These are phyloP conservation scores for Calonectria hongkongensis DNA, from an alignment of 2,329 filamentous ascomycete genomes.

Conservation along the genomic window DNA sequence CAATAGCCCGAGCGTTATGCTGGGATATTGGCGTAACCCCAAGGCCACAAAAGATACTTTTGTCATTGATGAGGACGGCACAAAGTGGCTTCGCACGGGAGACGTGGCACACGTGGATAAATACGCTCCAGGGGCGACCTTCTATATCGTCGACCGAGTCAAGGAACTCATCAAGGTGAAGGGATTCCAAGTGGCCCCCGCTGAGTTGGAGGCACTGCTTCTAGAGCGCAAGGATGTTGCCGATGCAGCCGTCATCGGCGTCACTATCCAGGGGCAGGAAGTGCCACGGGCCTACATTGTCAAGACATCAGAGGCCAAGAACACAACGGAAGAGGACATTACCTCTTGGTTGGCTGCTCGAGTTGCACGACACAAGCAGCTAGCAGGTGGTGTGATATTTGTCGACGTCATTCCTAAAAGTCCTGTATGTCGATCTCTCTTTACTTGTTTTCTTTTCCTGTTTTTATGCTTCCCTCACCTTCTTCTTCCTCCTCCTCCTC, in stretches of 20 bases:
- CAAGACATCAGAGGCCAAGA: constrained; percentile 44
- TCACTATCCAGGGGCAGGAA: constrained; percentile 73
- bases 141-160: constrained; percentile 84
- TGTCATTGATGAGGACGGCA: constrained; percentile 66
- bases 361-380: constrained; percentile 79
- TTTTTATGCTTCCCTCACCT: background rate
- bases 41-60: constrained; percentile 78
- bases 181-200: constrained; percentile 75
- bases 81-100: constrained; percentile 83
- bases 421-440: constrained; percentile 70
- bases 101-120: constrained; percentile 81
- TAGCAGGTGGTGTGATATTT: constrained; percentile 82
- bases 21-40: constrained; percentile 84
- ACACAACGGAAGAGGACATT: constrained; percentile 67
- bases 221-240: constrained; percentile 67
- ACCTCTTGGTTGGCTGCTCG: constrained; percentile 77
- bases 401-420: constrained; percentile 77
- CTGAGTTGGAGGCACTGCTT: constrained; percentile 66
- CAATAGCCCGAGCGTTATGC: constrained; percentile 82
- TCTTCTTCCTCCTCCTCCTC: background rate
- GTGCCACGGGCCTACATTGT: constrained; percentile 79
- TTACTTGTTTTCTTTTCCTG: background rate
- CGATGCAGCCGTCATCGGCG: constrained; percentile 80
- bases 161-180: constrained; percentile 80
- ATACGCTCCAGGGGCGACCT: constrained; percentile 69